Percentiles rank a stretch among this genome's conserved stretches.
These are phyloP conservation scores for Rachicladosporium sp. DNA, from an alignment of 2,329 filamentous ascomycete genomes.

Conservation along the genomic window DNA sequence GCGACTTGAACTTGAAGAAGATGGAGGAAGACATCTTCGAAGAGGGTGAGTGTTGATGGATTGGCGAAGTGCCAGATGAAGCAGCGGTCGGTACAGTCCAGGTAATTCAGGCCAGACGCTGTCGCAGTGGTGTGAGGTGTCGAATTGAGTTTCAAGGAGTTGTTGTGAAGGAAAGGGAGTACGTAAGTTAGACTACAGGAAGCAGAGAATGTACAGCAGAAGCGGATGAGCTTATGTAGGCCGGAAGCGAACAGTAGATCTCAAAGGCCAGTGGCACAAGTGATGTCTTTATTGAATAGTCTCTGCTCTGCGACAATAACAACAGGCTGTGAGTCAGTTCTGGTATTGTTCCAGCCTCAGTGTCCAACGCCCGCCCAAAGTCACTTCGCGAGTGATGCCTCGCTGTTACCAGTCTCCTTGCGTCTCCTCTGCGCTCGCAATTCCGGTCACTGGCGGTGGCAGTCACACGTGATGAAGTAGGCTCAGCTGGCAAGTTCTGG, in stretches of 20 bases:
- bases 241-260: slow-evolving; percentile 6
- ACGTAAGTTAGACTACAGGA: slow-evolving; percentile 5
- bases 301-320: slow-evolving; percentile 7
- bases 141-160: slow-evolving; percentile 1
- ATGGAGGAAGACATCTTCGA: slow-evolving; percentile 83
- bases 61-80: background rate
- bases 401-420: background rate
- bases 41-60: slow-evolving; percentile 1
- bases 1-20: slow-evolving; percentile 99
- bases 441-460: background rate
- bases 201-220: slow-evolving; percentile 6
- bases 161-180: slow-evolving; percentile 4
- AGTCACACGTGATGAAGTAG: background rate
- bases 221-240: slow-evolving; percentile 5
- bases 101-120: background rate
- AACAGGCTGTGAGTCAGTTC: slow-evolving; percentile 6
- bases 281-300: slow-evolving; percentile 7
- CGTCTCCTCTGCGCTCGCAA: too few relatives aligned
- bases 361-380: slow-evolving; percentile 3
- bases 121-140: slow-evolving; percentile 1
- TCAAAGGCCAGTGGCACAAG: slow-evolving; percentile 5
- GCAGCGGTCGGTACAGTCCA: slow-evolving; percentile 1
- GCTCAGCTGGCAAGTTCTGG: background rate
- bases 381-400: slow-evolving; percentile 2
- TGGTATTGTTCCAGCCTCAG: slow-evolving; percentile 2